Base-by-base conservation (phyloP, 164 flowering plant species). In the Amborella trichopoda region DNA sequence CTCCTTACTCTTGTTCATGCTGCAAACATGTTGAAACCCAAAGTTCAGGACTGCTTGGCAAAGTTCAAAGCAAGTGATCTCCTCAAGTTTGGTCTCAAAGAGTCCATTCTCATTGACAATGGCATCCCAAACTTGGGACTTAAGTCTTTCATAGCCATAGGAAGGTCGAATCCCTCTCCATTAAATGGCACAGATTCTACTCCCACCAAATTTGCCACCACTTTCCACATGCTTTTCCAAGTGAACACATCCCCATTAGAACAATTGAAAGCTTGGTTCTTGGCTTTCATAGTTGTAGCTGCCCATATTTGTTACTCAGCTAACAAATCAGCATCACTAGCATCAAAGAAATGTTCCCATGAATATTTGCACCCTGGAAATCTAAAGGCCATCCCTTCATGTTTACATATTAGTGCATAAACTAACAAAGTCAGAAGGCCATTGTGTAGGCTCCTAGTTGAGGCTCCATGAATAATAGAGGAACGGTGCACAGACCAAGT, bases 231-330 rank as follows among this genome's bases (percentile, higher is more conserved):
- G 2, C 23, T 36, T 53, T 59, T 66, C 70, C 70, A 62, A 5
- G 58, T 56, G 14, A 63, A 66, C 16, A 62, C 60, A 36, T 66
- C 68, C 0, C 74, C 74, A 18, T 66, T 60, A 0, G 63, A 56
- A 53, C 65, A 59, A 41, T 62, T 66, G n/a, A 59, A 69, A 1
- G 70, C 68, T 12, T 65, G 52, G 48, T 69, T 69, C 61, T 56
- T 66, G 3, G 66, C 68, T 6, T n/a, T 21, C 1, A 36, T 42
- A 1, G 65, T 11, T 3, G 43, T 54, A 0, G 68, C 48, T 0
- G 70, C 68, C 74, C 74, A 63, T 41, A 66, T 56, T 0, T 69
- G 65, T 6, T 69, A 68, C 33, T 60, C 51, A 3, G 74, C 70
- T 0, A 65, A 44, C 14, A 62, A 20, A 1, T 44, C 10, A 0